A percentile compares a stretch with the other conserved stretches of the same genome.
Conservation (phyloP, 1,139 yeast genomes). For the Pichia sp. region DNA sequence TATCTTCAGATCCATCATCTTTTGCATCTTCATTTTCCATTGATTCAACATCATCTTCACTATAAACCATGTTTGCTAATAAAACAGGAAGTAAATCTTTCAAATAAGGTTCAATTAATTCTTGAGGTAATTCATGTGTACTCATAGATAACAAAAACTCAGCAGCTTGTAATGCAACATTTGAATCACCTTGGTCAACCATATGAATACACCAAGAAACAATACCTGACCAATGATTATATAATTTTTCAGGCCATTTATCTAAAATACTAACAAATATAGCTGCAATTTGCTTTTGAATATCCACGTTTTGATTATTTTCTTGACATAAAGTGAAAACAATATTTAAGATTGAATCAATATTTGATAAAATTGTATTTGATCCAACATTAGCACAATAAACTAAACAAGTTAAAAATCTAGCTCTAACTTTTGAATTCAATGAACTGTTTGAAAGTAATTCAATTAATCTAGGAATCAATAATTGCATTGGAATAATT, state of each 20-base stretch:
- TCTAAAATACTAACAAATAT: slow-evolving; percentile 73
- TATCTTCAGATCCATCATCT: slow-evolving; percentile 68
- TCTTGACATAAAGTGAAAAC: slow-evolving; percentile 54
- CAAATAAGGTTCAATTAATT: slow-evolving; percentile 51
- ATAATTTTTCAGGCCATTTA: slow-evolving; percentile 70
- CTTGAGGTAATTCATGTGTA: slow-evolving; percentile 48
- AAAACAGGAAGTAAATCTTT: slow-evolving; percentile 64
- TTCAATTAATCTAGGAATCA: slow-evolving; percentile 59
- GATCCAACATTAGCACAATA: slow-evolving; percentile 67
- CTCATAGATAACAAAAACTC: slow-evolving; percentile 80
- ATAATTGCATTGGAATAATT: slow-evolving; percentile 49
- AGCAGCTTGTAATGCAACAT: slow-evolving; percentile 85
- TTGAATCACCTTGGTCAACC: slow-evolving; percentile 61
- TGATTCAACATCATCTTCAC: slow-evolving; percentile 69
- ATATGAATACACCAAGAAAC: slow-evolving; percentile 78
- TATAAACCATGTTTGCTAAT: slow-evolving; percentile 78
- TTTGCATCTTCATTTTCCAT: slow-evolving; percentile 67
- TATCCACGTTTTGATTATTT: slow-evolving; percentile 48
- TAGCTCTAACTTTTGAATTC: slow-evolving; percentile 50
- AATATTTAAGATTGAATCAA: slow-evolving; percentile 60
- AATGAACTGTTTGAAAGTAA: slow-evolving; percentile 35
- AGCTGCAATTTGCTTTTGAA: slow-evolving; percentile 70
- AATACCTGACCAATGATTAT: slow-evolving; percentile 79
- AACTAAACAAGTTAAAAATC: slow-evolving; percentile 66
- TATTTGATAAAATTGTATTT: slow-evolving; percentile 54